Evolutionary conservation across 148 eudicot species (phyloP), one percentile per base, ranked within the genome.

Genomic region (Fagopyrum tataricum): DNA sequence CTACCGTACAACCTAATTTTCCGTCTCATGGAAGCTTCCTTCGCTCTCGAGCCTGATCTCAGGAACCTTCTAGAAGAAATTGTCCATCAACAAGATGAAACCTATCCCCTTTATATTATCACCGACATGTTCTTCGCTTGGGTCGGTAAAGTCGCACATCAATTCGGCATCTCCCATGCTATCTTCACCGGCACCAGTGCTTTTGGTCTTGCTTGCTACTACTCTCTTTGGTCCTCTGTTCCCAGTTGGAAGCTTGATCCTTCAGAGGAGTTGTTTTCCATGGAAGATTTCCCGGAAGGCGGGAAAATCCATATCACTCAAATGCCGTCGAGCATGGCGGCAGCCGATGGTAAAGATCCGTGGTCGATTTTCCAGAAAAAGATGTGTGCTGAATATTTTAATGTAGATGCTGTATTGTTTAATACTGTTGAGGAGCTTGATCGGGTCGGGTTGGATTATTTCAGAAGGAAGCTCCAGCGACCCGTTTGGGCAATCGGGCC

Each of bases 401-500:
- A 82, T 4, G 70, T 86, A 0, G 83, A 85, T 31, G 86, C 79
- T 7, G 0, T 83, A 55, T 39, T 89, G 37, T 81, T 89, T 56
- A 89, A 89, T 69, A 75, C 87, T 0, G 79, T 85, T 13, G 86
- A 77, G 77, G 83, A 83, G 76, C 37, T 89, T 0, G 93, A 87
- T 18, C 7, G 44, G 62, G 37, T 69, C 39, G 93, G 93, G 23
- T 74, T 89, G 51, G 48, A n/a, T 2, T 86, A 86, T 46, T 86
- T 86, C 17, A 56, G 81, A 49, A 77, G 84, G 13, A 79, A 85
- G 46, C 26, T 83, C 5, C 39, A 73, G 44, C 43, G 71, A 7
- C 81, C 87, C 2, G 79, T 86, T 47, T 89, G 84, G 85, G 69
- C 85, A 43, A 61, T 86, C 5, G 93, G 93, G 1, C 90, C 93